These are phyloP conservation scores for Coccomyxa sp. DNA, from an alignment of 139 green algal genomes.

Conservation along the genomic window DNA sequence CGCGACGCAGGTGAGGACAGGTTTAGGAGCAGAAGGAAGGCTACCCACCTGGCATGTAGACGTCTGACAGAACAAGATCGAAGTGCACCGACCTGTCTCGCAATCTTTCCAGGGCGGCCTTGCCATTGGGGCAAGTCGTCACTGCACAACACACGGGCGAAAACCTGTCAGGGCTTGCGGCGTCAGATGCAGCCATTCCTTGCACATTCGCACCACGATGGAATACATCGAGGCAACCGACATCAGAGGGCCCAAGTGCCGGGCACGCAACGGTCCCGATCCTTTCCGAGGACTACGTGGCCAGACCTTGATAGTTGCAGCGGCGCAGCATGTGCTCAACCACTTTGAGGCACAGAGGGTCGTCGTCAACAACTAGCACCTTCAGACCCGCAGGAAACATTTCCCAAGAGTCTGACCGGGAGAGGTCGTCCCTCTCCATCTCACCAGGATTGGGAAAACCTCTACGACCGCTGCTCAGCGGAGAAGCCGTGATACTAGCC, in stretches of 20 bases:
- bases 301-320: constrained; percentile 83
- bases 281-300: too few species aligned
- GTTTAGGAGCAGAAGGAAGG: background rate
- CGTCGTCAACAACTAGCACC: constrained; percentile 92
- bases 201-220: too few species aligned
- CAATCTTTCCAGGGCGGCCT: constrained; percentile 55
- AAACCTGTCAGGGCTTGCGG: background rate
- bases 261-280: too few species aligned
- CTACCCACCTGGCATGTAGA: constrained; percentile 90
- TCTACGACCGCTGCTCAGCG: too few species aligned
- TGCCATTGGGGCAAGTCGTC: constrained; percentile 47
- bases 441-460: too few species aligned
- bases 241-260: too few species aligned
- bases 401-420: constrained; percentile 8
- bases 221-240: too few species aligned
- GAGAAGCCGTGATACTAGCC: too few species aligned
- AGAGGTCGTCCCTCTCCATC: background rate
- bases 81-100: constrained; percentile 59
- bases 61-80: constrained; percentile 93
- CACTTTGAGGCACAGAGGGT: constrained; percentile 87
- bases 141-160: constrained; percentile 26
- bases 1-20: background rate
- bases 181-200: too few species aligned
- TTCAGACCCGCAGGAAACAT: constrained; percentile 44
- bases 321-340: constrained; percentile 83